Percentiles rank a stretch among this genome's conserved stretches.
phyloP scores from a whole-genome alignment of 495 filamentous ascomycete species.

The Jackrogersella multiformis region DNA sequence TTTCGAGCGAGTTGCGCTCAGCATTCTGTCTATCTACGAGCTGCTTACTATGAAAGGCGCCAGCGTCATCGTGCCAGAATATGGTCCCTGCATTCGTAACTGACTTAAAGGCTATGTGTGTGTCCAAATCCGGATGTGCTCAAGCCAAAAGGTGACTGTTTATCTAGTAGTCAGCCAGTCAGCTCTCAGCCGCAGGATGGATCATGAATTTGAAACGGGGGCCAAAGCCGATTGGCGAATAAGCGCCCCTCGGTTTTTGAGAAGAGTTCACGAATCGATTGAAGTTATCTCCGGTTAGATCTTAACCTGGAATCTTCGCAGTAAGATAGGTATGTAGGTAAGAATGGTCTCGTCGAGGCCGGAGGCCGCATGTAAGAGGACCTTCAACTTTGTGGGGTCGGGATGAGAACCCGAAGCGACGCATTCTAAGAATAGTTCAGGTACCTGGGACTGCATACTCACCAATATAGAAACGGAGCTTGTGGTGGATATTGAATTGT shows the following conservation, averaged over 20 bases:
- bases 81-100: not conserved
- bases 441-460: not conserved
- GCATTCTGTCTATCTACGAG: not conserved
- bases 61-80: constrained; percentile 8
- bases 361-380: not conserved
- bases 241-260: not conserved
- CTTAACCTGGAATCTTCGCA: not conserved
- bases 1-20: not conserved
- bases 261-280: not conserved
- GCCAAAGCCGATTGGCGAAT: constrained; percentile 11
- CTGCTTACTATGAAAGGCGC: constrained; percentile 30
- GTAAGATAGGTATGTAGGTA: not conserved
- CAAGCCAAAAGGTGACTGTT: constrained; percentile 2
- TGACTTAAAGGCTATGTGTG: not conserved
- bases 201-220: constrained; percentile 10
- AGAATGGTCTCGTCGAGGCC: constrained; percentile 6
- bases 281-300: not conserved
- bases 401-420: constrained; percentile 2
- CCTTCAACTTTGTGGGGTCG: constrained; percentile 14
- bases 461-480: not conserved
- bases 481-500: not conserved
- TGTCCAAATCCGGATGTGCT: constrained; percentile 11
- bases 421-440: constrained; percentile 16
- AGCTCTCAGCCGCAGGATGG: constrained; percentile 24
- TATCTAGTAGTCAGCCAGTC: constrained; percentile 1